phyloP scores from a whole-genome alignment of 1,284 basidiomycete species.

The Meripilus lineatus region DNA sequence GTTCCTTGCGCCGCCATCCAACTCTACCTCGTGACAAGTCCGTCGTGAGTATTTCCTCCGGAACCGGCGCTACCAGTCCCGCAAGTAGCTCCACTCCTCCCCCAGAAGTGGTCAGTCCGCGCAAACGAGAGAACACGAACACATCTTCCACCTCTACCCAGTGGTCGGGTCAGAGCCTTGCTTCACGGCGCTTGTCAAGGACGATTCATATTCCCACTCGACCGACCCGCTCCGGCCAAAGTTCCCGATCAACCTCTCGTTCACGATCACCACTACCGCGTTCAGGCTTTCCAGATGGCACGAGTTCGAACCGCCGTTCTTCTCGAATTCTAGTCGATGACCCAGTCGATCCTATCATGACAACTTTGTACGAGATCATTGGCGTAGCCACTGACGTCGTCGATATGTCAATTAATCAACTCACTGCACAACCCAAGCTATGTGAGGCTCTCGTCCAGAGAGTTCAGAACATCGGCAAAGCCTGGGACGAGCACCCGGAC shows the following conservation, averaged over 20 bases:
- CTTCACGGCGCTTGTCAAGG: slow-evolving; percentile 73
- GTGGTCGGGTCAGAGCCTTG: slow-evolving; percentile 52
- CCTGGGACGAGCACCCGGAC: slow-evolving; percentile 97
- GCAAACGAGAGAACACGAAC: slow-evolving; percentile 47
- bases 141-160: slow-evolving; percentile 41
- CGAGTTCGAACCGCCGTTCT: slow-evolving; percentile 54
- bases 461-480: slow-evolving; percentile 86
- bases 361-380: slow-evolving; percentile 89
- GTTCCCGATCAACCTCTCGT: slow-evolving; percentile 93
- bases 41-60: slow-evolving; percentile 46
- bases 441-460: slow-evolving; percentile 87
- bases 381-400: slow-evolving; percentile 92
- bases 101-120: slow-evolving; percentile 58
- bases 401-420: slow-evolving; percentile 83
- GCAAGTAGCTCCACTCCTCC: slow-evolving; percentile 42
- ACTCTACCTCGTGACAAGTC: slow-evolving; percentile 64
- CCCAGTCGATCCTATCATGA: slow-evolving; percentile 87
- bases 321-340: slow-evolving; percentile 73
- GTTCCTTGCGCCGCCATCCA: slow-evolving; percentile 59
- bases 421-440: slow-evolving; percentile 80
- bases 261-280: slow-evolving; percentile 92
- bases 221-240: slow-evolving; percentile 67
- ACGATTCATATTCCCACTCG: slow-evolving; percentile 74
- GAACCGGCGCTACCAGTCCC: slow-evolving; percentile 49
- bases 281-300: slow-evolving; percentile 58